Percentiles rank a stretch among this genome's conserved stretches.
These are phyloP conservation scores for Penicillium freii DNA, from an alignment of 2,329 filamentous ascomycete species.

Conservation along the genomic window DNA sequence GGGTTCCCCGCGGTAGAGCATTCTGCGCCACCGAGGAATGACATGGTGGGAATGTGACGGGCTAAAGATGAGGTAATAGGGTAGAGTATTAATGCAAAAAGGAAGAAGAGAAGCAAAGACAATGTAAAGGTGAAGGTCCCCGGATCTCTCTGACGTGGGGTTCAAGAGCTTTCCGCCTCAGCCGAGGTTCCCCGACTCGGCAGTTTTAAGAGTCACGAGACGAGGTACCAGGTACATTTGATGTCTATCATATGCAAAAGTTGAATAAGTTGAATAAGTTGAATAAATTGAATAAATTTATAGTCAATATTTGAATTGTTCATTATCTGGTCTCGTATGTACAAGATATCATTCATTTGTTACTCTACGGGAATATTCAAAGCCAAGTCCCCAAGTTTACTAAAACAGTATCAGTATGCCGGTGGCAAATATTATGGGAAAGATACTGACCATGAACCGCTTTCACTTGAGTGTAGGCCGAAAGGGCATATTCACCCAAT, in stretches of 20 bases:
- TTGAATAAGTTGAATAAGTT: too few relatives aligned
- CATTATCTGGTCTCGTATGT: not conserved
- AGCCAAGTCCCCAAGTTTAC: conserved; percentile 3
- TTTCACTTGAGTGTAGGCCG: conserved; percentile 42
- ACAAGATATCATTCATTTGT: not conserved
- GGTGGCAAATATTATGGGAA: not conserved
- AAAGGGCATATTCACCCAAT: conserved; percentile 52
- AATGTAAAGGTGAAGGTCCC: conserved; percentile 6
- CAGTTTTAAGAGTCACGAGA: not conserved
- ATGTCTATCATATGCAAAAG: too few relatives aligned
- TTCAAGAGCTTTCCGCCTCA: conserved; percentile 23
- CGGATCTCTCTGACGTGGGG: conserved; percentile 23
- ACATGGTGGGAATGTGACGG: conserved; percentile 60
- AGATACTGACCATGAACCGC: conserved; percentile 18
- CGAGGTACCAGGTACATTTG: not conserved
- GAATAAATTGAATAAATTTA: not conserved
- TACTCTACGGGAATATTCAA: not conserved
- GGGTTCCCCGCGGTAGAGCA: conserved; percentile 96
- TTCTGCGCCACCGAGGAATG: conserved; percentile 91
- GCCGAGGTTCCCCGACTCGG: conserved; percentile 25
- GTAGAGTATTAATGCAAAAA: not conserved
- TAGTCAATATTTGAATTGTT: not conserved
- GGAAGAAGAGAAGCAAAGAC: conserved; percentile 1
- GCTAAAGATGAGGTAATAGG: not conserved
- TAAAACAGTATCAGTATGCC: not conserved